phyloP scores from a whole-genome alignment of 2,329 filamentous ascomycete genomes.

The Zymoseptoria ardabiliae region DNA sequence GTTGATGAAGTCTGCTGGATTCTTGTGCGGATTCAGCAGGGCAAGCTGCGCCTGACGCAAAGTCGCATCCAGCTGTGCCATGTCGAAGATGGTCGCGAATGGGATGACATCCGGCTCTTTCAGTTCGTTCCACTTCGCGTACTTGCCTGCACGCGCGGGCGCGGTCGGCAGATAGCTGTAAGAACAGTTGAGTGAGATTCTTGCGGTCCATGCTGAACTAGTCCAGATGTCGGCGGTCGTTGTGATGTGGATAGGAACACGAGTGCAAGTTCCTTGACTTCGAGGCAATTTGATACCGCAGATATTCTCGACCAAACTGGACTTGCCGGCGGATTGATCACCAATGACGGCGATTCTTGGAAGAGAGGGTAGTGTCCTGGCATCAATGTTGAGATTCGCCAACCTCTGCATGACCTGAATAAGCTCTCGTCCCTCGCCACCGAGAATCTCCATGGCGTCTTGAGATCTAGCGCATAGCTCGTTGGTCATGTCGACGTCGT shows the following conservation, averaged over 20 bases:
- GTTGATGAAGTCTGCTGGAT: slow-evolving; percentile 36
- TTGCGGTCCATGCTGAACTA: no score
- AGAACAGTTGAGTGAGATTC: no score
- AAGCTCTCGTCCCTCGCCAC: slow-evolving; percentile 55
- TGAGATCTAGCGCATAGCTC: background rate
- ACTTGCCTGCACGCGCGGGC: no score
- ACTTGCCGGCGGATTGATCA: slow-evolving; percentile 76
- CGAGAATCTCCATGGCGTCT: slow-evolving; percentile 44
- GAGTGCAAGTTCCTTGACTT: slow-evolving; percentile 64
- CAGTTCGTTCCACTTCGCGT: slow-evolving; percentile 59
- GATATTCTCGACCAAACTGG: slow-evolving; percentile 36
- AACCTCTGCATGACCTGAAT: slow-evolving; percentile 62
- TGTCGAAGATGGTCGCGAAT: slow-evolving; percentile 59
- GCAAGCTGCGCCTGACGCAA: slow-evolving; percentile 71
- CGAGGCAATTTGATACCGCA: slow-evolving; percentile 64
- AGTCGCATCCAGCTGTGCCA: slow-evolving; percentile 56
- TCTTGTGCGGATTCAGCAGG: slow-evolving; percentile 58
- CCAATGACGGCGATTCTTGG: slow-evolving; percentile 78
- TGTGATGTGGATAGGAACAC: slow-evolving; percentile 72
- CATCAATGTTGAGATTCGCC: slow-evolving; percentile 63
- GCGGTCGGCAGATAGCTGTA: no score
- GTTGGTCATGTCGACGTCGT: slow-evolving; percentile 6
- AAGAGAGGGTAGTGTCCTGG: slow-evolving; percentile 56
- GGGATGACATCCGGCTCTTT: slow-evolving; percentile 37
- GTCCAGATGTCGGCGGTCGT: no score